Evolutionary conservation across 441 rosid genomes (phyloP), one percentile per base, ranked within the genome.

Genomic region (Syzygium malaccense): DNA sequence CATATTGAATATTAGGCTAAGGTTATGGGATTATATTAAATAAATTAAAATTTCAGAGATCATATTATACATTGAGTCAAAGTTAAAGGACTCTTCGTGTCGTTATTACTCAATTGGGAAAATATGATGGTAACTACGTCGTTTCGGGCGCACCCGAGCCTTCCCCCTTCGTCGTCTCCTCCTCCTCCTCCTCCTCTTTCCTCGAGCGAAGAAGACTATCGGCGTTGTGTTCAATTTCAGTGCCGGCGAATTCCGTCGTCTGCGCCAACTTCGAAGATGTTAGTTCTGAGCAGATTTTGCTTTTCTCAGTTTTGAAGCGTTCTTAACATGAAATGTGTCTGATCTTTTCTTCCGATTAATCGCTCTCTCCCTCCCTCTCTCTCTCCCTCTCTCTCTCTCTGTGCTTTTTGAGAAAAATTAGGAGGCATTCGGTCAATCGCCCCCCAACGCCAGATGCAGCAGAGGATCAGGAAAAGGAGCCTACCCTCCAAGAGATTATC

Each of bases 371-470:
- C 53, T 33, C 64, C 17, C 26, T 33, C 26, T 32, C 30, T 84
- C 55, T 86, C 51, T 79, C 25, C 51, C 55, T 80, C 15, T 57
- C 85, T 79, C 51, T 32, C 17, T 37, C 48, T 54, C 33, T 84
- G 57, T 20, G 83, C 80, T 86, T 14, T 41, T 87, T 53, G 60
- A 51, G 57, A 89, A 75, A 87, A 37, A 30, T 28, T 92, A 96
- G 97, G 98, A 95, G 96, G 90, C 91, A 90, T 64, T 94, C 96
- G 32, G 95, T 92, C 92, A 96, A 95, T 93, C 96, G 97, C 41
- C 96, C 98, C 56, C 95, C 96, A 13, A 94, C 97, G 18, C 96
- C 97, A 48, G 97, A 96, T 84, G 93, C 92, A 55, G 93, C 87
- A 79, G 92, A 88, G 41, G 90, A 91, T 37, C 89, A 91, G 92